Conservation (phyloP, 1,284 basidiomycete genomes). For the Dichomitus squalens region DNA sequence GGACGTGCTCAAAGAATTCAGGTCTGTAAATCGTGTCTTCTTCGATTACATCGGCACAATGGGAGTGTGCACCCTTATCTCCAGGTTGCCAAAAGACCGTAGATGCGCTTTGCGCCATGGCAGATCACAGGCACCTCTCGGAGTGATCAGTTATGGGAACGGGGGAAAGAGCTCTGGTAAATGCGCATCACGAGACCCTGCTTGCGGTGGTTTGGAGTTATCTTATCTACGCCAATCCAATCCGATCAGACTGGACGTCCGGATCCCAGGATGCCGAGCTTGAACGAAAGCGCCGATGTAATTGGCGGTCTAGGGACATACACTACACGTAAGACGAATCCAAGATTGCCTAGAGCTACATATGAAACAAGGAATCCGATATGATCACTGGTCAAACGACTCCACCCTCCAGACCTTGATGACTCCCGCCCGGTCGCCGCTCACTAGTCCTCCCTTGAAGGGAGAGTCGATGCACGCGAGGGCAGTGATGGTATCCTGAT, state of each 20-base stretch:
- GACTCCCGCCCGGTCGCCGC: conserved; percentile 80
- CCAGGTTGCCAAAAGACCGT: conserved; percentile 11
- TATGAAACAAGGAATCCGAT: background rate
- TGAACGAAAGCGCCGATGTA: no score
- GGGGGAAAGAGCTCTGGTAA: no score
- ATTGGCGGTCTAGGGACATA: background rate
- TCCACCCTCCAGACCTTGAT: conserved; percentile 85
- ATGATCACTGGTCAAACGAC: conserved; percentile 36
- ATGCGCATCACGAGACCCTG: no score
- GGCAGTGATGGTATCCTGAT: conserved; percentile 84
- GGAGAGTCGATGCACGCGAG: conserved; percentile 84
- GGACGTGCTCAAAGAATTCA: conserved; percentile 55
- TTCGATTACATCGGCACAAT: background rate
- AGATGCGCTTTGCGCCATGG: conserved; percentile 1
- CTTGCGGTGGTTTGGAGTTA: no score
- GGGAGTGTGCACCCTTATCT: background rate
- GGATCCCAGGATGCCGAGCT: no score
- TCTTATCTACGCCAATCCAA: background rate
- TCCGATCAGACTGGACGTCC: no score
- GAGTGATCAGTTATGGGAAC: no score
- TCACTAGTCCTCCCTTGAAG: conserved; percentile 85
- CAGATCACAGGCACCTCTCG: background rate
- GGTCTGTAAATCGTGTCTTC: conserved; percentile 25
- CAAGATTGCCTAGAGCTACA: conserved; percentile 8
- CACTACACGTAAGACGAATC: background rate